These are phyloP conservation scores for Candida boleticola DNA, from an alignment of 805 yeast species.

Conservation along the genomic window DNA sequence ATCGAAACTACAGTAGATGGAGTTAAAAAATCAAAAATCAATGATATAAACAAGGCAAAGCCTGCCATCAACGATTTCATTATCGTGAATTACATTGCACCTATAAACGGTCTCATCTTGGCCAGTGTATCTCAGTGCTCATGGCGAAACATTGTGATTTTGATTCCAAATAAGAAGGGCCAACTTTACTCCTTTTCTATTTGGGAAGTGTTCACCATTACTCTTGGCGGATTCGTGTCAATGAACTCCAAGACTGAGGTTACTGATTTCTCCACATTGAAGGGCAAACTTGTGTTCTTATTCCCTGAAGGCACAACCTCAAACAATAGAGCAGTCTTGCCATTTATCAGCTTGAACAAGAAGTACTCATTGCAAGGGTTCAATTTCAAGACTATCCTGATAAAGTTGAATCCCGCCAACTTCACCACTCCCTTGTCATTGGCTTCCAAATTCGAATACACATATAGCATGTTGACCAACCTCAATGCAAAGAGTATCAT, in stretches of 20 bases:
- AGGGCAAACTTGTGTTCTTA: conserved; percentile 49
- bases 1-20: conserved; percentile 47
- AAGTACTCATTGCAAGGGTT: conserved; percentile 11
- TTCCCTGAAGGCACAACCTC: conserved; percentile 85
- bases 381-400: conserved; percentile 33
- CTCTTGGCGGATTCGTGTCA: neutral
- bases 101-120: conserved; percentile 51
- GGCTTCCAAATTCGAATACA: conserved; percentile 17
- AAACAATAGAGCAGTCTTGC: conserved; percentile 74
- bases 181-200: conserved; percentile 23
- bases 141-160: conserved; percentile 20
- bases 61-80: conserved; percentile 49
- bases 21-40: conserved; percentile 41
- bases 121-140: conserved; percentile 24
- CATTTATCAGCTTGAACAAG: conserved; percentile 37
- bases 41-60: conserved; percentile 25
- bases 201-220: conserved; percentile 22
- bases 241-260: conserved; percentile 6
- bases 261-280: conserved; percentile 20
- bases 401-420: conserved; percentile 36
- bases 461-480: conserved; percentile 18
- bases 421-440: conserved; percentile 38
- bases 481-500: conserved; percentile 19
- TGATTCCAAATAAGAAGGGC: conserved; percentile 40
- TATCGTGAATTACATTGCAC: conserved; percentile 57